Base-by-base conservation (phyloP, 768 basidiomycete species). In the Mycena belliarum region DNA sequence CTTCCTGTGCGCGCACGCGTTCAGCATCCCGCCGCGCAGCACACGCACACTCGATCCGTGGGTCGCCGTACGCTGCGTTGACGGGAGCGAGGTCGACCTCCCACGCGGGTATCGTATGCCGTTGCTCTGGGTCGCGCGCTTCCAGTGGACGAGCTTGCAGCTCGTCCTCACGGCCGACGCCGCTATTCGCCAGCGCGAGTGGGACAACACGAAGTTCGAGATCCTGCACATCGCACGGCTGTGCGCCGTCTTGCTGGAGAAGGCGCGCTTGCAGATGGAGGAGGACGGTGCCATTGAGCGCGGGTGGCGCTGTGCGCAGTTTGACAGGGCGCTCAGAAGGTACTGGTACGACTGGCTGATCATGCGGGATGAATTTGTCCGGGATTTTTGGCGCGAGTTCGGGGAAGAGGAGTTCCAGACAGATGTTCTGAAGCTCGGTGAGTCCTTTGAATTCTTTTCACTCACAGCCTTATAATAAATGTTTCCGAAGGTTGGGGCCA, bases 171-270 rank as follows among this genome's bases (percentile, higher is more conserved):
- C 21, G 23, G 42, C 37, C 8, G 55, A 55, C 18, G 26, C 54
- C 2, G 52, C 55, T n/a, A n/a, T n/a, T n/a, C n/a, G n/a, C n/a
- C n/a, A n/a, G n/a, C n/a, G n/a, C n/a, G n/a, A n/a, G n/a, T 81
- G 79, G 79, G 66, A 69, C 0, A 67, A 73, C 20, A 73, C 71
- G 58, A 74, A 71, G 45, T 78, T 72, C 51, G 76, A 79, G 49
- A 73, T 81, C 40, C 48, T 81, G 24, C 76, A 81, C 65, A 68
- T 79, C 29, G 71, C 71, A 11, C 65, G 77, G 43, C 58, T 80
- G 28, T 75, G 74, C 55, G 50, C 60, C 6, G 56, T 64, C 18
- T 69, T 81, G 38, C 66, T 79, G 45, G 43, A 57, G n/a, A 55
- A 69, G 42, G 79, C 79, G 23, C 61, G 65, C 20, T 60, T 62